A percentile compares a stretch with the other conserved stretches of the same genome.
Evolutionary conservation across 2,329 filamentous ascomycete species (phyloP).

Genomic region (Dactylonectria estremocensis): DNA sequence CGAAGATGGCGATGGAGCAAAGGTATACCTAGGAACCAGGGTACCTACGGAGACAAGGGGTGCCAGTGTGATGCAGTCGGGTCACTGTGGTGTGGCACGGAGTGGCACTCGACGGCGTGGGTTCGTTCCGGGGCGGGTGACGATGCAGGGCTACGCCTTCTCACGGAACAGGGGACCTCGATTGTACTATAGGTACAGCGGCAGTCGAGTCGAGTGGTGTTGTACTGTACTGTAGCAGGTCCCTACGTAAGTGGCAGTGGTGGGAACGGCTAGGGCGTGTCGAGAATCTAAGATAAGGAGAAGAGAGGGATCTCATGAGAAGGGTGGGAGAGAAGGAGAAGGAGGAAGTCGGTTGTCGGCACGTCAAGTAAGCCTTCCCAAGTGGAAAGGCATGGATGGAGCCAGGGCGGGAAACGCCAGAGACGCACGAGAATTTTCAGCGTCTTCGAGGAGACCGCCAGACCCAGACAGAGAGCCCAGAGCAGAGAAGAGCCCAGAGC

Average conservation of each 20-base stretch:
- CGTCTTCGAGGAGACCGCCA: conserved; percentile 1
- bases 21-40: conserved; percentile 19
- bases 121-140: conserved; percentile 8
- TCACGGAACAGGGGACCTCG: neutral
- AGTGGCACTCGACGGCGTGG: conserved; percentile 17
- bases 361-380: neutral
- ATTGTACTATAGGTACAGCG: neutral
- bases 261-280: too few species aligned
- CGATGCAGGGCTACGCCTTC: neutral
- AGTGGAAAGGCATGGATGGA: neutral
- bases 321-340: too few species aligned
- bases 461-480: neutral
- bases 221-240: too few species aligned
- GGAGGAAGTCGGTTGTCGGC: too few species aligned
- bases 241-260: too few species aligned
- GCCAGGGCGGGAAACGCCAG: conserved; percentile 3
- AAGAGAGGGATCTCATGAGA: too few species aligned
- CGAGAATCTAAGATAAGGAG: too few species aligned
- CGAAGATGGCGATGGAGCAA: neutral
- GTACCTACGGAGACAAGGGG: neutral
- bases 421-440: conserved; percentile 3
- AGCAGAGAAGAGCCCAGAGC: too few species aligned
- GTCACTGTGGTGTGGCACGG: conserved; percentile 19
- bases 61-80: conserved; percentile 1
- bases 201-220: too few species aligned